Conservation (phyloP, 2,329 filamentous ascomycete genomes). For the Rasamsonia emersonii region DNA sequence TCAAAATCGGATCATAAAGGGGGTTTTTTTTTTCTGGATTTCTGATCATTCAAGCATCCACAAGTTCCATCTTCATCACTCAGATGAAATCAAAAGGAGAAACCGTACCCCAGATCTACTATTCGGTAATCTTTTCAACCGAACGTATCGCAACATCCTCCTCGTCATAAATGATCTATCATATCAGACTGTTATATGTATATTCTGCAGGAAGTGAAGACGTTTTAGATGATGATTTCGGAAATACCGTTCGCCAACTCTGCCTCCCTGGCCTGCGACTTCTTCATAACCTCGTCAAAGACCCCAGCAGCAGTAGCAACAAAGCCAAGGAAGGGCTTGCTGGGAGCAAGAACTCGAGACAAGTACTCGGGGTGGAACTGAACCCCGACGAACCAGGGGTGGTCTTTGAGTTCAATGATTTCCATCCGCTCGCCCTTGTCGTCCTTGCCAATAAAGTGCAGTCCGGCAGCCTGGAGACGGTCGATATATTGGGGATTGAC, state of each 20-base stretch:
- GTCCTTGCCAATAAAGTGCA: constrained; percentile 73
- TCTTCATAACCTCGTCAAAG: constrained; percentile 40
- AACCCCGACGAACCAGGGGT: constrained; percentile 76
- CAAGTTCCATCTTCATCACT: too few species aligned
- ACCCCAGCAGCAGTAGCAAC: constrained; percentile 67
- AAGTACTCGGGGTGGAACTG: constrained; percentile 83
- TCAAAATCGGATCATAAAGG: too few species aligned
- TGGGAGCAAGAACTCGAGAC: constrained; percentile 63
- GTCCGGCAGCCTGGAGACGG: constrained; percentile 56
- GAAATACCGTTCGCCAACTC: not conserved
- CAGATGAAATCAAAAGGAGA: too few species aligned
- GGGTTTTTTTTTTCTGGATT: too few species aligned
- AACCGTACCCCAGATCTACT: too few species aligned
- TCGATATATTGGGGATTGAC: constrained; percentile 75
- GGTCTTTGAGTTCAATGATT: constrained; percentile 70
- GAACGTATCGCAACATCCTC: too few species aligned
- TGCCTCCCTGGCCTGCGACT: constrained; percentile 2
- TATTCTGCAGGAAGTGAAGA: too few species aligned
- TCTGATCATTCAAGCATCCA: too few species aligned
- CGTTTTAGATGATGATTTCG: not conserved
- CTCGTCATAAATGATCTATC: too few species aligned
- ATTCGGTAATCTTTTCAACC: too few species aligned
- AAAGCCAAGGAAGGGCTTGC: constrained; percentile 73
- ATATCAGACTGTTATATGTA: too few species aligned
- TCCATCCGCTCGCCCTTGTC: constrained; percentile 73